phyloP scores from a whole-genome alignment of 768 basidiomycete species.

The Trametes gibbosa region DNA sequence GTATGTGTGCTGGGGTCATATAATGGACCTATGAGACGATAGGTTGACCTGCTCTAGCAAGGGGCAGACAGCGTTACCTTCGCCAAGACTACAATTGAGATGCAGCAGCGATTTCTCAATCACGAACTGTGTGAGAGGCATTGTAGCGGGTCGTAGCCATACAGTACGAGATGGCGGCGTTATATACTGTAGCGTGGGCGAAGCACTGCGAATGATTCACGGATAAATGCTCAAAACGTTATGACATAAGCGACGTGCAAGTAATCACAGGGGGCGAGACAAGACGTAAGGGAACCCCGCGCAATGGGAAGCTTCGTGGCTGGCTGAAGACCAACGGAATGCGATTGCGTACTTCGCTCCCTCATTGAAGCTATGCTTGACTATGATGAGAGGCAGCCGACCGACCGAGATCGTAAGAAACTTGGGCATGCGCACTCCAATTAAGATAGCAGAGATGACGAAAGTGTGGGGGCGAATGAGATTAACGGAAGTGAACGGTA shows the following conservation, averaged over 20 bases:
- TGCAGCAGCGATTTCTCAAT: slow-evolving; percentile 47
- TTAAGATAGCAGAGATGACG: not conserved
- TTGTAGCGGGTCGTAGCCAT: not conserved
- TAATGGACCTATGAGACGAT: slow-evolving; percentile 46
- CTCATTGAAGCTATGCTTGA: slow-evolving; percentile 2
- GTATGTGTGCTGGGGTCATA: slow-evolving; percentile 53
- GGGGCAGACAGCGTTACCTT: slow-evolving; percentile 41
- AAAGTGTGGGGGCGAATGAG: slow-evolving; percentile 7
- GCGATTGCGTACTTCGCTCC: slow-evolving; percentile 5
- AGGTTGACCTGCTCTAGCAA: not conserved
- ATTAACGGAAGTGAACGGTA: slow-evolving; percentile 14
- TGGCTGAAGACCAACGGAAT: not conserved
- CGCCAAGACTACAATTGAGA: slow-evolving; percentile 52
- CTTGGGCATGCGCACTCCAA: not conserved
- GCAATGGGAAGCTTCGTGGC: slow-evolving; percentile 9
- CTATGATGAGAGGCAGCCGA: slow-evolving; percentile 4
- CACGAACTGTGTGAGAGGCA: slow-evolving; percentile 34
- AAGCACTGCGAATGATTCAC: not conserved
- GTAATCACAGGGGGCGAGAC: slow-evolving; percentile 10
- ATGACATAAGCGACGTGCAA: slow-evolving; percentile 16
- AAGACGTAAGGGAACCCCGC: slow-evolving; percentile 8
- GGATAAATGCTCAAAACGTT: slow-evolving; percentile 11
- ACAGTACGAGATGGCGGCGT: not conserved
- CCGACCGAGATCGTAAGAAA: slow-evolving; percentile 1
- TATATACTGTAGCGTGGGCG: not conserved